Base-by-base conservation (phyloP, 768 basidiomycete species). In the Pleurotus djamor region DNA sequence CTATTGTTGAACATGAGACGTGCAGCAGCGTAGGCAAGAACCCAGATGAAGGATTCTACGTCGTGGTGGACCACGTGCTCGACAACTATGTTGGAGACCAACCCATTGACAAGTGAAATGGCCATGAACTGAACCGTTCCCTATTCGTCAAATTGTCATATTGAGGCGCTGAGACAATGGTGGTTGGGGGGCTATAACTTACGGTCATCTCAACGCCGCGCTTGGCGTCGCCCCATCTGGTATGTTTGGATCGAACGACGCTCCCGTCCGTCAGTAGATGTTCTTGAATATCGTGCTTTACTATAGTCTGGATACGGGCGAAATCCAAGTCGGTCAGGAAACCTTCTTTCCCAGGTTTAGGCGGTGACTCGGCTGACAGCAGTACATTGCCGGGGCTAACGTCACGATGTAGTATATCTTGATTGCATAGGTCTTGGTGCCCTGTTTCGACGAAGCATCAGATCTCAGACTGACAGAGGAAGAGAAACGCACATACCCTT, bases 341-440 rank as follows among this genome's bases (percentile, higher is more conserved):
- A 1, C 71, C 72, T 45, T 58, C 56, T 14, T 57, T 59, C 10
- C 14, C 44, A 35, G 57, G 57, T 36, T 13, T 16, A 16, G 44
- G 14, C 38, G 48, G 35, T 5, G 6, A 32, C n/a, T 37, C 37
- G 17, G 21, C 54, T 2, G 62, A 62, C 38, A 75, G 69, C 14
- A 75, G 66, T 5, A 76, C 64, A 48, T 74, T 74, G 10, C 73
- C 72, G 33, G 68, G 67, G 59, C 71, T 75, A 51, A 75, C 61
- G 48, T 76, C 70, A 4, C 71, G 63, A 43, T 74, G 72, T 2
- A 74, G 52, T 43, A 76, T 65, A 0, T 66, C 67, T 7, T 67
- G 62, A 33, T 65, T 52, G 35, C 47, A 60, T 37, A 68, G 59
- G 44, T 59, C 60, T 44, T 62, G 21, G 58, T 71, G 67, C 38